A percentile compares a stretch with the other conserved stretches of the same genome.
These are phyloP conservation scores for Leptographium galeiforme DNA, from an alignment of 2,329 filamentous ascomycete species.

Conservation along the genomic window DNA sequence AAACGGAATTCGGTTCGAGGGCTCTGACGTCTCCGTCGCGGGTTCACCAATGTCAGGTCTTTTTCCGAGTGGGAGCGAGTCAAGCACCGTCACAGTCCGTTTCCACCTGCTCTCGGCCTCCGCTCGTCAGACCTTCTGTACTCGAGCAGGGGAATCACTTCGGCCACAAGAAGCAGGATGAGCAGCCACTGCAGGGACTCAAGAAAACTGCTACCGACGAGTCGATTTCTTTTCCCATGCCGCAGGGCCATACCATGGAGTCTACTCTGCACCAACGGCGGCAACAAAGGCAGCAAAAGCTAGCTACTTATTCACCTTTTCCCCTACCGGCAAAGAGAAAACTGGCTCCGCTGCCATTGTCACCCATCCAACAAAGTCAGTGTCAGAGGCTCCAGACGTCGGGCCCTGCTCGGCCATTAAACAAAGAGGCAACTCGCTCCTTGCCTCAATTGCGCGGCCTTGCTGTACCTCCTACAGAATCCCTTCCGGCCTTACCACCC, in stretches of 20 bases:
- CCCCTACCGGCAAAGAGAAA: neutral
- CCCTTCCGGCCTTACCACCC: slow-evolving; percentile 8
- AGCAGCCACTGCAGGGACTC: neutral
- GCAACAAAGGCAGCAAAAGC: slow-evolving; percentile 8
- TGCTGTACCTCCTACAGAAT: slow-evolving; percentile 1
- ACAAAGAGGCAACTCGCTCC: slow-evolving; percentile 6
- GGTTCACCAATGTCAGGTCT: neutral
- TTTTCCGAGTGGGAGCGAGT: neutral
- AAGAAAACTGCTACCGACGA: neutral
- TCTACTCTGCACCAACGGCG: slow-evolving; percentile 7
- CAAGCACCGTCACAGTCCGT: neutral
- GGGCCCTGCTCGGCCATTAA: neutral
- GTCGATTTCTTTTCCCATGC: neutral
- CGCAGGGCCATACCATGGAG: neutral
- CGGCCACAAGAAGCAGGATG: neutral
- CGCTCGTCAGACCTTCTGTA: slow-evolving; percentile 3
- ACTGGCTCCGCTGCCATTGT: slow-evolving; percentile 2
- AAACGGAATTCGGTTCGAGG: neutral
- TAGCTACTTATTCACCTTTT: slow-evolving; percentile 4
- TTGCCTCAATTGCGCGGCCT: slow-evolving; percentile 8
- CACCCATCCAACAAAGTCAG: neutral
- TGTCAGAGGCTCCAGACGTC: neutral
- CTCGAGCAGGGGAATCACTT: slow-evolving; percentile 6
- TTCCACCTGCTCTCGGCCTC: slow-evolving; percentile 5
- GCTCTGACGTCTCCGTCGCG: neutral